Evolutionary conservation across 78 protist genomes (phyloP), one percentile per base, ranked within the genome.

Genomic region (Chrysochromulina tobinii): DNA sequence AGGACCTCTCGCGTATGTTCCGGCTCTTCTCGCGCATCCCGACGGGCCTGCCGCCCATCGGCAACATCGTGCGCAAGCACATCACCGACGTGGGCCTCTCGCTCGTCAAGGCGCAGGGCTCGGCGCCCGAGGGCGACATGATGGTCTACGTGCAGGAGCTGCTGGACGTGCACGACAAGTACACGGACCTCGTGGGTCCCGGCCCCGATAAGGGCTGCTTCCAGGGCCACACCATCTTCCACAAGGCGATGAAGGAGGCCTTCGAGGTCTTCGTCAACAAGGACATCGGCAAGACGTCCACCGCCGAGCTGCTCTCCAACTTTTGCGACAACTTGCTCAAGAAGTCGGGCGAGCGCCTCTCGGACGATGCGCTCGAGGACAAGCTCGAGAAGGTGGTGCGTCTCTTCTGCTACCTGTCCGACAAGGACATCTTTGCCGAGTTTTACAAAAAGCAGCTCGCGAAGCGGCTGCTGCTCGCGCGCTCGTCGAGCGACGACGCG

Each of bases 351-450:
- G 87, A 79, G 61, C 87, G 87, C 23, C 87, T 79, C 23, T 3
- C 15, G 21, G 87, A 79, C 18, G 59, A 79, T 27, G 59, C 61
- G 87, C 87, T 79, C 64, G 87, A 79, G 59, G 87, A 79, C n/a
- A 79, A 79, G 87, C 87, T 79, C 20, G 87, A 79, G 87, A 79
- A 79, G 87, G 87, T 91, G n/a, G 94, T 91, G 68, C 58, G 58
- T 61, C 89, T 91, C n/a, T 91, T 91, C 68, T 25, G 64, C 25
- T 91, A 91, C 91, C 83, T 91, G 53, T 23, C 69, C 9, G 94
- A 91, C 86, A 91, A 91, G 61, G 94, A 93, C 89, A 87, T 93
- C 64, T 93, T 93, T 51, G 91, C 88, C n/a, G 91, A 93, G 81
- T 93, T 90, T 68, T 93, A 93, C 58, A 64, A 90, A 55, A 85